Evolutionary conservation across 2,329 filamentous ascomycete genomes (phyloP).

Genomic region (Orbilia oligospora): DNA sequence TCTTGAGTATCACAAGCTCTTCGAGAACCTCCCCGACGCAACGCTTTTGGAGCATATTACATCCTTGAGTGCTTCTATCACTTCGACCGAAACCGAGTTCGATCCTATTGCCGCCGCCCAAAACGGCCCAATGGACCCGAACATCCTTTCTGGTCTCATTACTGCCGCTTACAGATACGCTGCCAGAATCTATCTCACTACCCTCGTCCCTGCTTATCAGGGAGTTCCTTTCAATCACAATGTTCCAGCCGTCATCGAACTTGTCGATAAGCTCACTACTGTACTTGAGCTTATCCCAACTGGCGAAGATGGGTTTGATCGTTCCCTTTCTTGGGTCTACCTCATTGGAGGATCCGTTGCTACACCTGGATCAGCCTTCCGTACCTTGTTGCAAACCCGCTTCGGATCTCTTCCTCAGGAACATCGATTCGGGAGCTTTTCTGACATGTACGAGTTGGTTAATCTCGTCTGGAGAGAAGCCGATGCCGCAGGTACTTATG

Average conservation of each 20-base stretch:
- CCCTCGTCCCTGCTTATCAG: constrained; percentile 81
- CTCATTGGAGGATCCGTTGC: constrained; percentile 87
- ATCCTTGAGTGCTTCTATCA: constrained; percentile 88
- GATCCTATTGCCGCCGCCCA: constrained; percentile 69
- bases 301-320: constrained; percentile 86
- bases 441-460: constrained; percentile 82
- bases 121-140: constrained; percentile 82
- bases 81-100: constrained; percentile 79
- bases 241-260: constrained; percentile 79
- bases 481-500: constrained; percentile 75
- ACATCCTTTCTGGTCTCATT: constrained; percentile 88
- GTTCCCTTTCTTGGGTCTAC: constrained; percentile 92
- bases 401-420: constrained; percentile 80
- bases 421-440: constrained; percentile 86
- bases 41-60: constrained; percentile 90
- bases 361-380: constrained; percentile 80
- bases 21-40: constrained; percentile 84
- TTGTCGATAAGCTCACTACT: constrained; percentile 83
- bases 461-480: constrained; percentile 84
- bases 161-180: constrained; percentile 91
- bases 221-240: constrained; percentile 75
- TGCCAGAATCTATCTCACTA: constrained; percentile 96
- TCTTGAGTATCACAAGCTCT: constrained; percentile 86
- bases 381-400: constrained; percentile 82
- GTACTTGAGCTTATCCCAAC: constrained; percentile 86